phyloP scores from a whole-genome alignment of 2,329 filamentous ascomycete species.

The Zymoseptoria pseudotritici region DNA sequence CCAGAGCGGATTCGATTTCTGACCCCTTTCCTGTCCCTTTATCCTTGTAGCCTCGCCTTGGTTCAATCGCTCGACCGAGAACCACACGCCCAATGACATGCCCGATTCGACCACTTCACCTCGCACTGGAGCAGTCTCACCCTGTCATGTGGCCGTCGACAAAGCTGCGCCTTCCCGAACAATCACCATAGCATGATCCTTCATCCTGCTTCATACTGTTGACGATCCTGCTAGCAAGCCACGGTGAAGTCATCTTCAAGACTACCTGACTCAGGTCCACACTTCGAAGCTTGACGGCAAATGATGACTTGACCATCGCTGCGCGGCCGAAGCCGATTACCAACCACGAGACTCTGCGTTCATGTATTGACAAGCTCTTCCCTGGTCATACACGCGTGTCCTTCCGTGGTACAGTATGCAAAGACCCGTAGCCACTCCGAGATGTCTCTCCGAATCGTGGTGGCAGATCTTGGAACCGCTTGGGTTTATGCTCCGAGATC shows the following conservation, averaged over 20 bases:
- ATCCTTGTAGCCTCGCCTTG: too few relatives aligned
- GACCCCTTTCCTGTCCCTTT: too few relatives aligned
- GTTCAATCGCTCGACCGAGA: too few relatives aligned
- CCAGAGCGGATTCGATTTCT: too few relatives aligned
- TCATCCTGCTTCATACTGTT: not conserved
- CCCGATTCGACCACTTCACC: not conserved
- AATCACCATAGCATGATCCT: not conserved
- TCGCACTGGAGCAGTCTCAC: not conserved
- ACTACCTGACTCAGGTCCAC: not conserved
- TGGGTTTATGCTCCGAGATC: not conserved
- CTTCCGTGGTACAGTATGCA: not conserved
- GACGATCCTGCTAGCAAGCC: not conserved
- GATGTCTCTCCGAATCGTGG: not conserved
- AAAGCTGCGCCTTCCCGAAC: not conserved
- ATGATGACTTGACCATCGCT: not conserved
- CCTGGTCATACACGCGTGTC: not conserved
- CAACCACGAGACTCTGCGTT: not conserved
- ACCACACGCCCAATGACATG: not conserved
- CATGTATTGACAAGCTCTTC: not conserved
- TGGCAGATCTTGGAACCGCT: not conserved
- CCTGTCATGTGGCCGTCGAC: not conserved
- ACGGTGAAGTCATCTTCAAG: not conserved
- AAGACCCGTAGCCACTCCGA: not conserved
- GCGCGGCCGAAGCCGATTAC: not conserved
- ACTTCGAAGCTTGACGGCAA: not conserved